Evolutionary conservation across 2,329 filamentous ascomycete species (phyloP).

Genomic region (Cyclaneusma minus): DNA sequence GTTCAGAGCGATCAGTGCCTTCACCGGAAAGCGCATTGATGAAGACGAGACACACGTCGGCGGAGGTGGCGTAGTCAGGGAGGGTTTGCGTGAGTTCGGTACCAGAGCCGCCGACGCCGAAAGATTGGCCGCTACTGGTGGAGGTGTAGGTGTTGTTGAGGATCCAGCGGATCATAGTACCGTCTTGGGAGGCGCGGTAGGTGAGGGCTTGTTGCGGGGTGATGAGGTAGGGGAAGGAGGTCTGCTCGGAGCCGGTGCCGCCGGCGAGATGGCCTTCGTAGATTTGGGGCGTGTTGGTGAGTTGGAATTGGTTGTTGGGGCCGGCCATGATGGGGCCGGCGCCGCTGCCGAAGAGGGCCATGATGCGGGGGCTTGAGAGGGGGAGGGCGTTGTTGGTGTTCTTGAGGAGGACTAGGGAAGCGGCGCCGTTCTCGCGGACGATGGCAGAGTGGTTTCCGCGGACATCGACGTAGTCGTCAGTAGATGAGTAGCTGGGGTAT

Average conservation of each 20-base stretch:
- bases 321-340: constrained; percentile 17
- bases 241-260: constrained; percentile 4
- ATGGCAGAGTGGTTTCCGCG: constrained; percentile 36
- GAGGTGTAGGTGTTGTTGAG: constrained; percentile 23
- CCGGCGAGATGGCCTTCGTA: constrained; percentile 6
- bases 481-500: constrained; percentile 1
- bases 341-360: constrained; percentile 33
- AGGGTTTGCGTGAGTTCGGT: constrained; percentile 1
- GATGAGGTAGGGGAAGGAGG: constrained; percentile 34
- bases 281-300: too few species aligned
- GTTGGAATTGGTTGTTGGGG: constrained; percentile 6
- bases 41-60: constrained; percentile 37
- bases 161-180: constrained; percentile 26
- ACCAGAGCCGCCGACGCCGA: constrained; percentile 2
- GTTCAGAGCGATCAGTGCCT: constrained; percentile 9
- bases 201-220: constrained; percentile 36
- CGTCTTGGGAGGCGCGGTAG: constrained; percentile 24
- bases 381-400: constrained; percentile 33
- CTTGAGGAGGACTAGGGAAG: constrained; percentile 50
- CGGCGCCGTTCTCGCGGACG: constrained; percentile 41
- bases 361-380: constrained; percentile 26
- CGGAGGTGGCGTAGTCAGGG: constrained; percentile 6
- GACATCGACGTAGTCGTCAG: constrained; percentile 29
- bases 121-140: too few species aligned
- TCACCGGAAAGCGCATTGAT: constrained; percentile 51